Conservation (phyloP, 73 alveolate genomes). For the Blepharisma stoltei region DNA sequence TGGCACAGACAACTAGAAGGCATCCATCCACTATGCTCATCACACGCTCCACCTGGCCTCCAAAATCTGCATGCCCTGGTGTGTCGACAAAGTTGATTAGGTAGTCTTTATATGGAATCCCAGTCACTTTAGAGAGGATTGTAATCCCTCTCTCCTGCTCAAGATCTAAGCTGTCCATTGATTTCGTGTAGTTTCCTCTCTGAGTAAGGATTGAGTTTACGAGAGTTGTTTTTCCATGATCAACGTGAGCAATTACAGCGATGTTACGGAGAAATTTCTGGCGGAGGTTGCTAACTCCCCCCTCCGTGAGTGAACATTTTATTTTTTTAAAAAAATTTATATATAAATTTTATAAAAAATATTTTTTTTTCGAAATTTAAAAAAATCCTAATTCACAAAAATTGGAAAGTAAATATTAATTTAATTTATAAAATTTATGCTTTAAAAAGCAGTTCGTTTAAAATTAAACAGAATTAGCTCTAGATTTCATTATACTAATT, state of each 20-base stretch:
- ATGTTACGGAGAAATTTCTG: conserved; percentile 35
- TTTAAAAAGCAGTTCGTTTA: no score
- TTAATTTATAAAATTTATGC: no score
- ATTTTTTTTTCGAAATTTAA: no score
- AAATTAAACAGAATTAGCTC: no score
- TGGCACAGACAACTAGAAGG: conserved; percentile 86
- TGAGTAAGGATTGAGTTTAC: conserved; percentile 82
- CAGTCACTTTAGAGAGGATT: conserved; percentile 45
- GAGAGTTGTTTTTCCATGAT: conserved; percentile 95
- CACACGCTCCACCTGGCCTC: conserved; percentile 85
- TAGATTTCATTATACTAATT: no score
- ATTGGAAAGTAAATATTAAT: no score
- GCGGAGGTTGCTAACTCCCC: neutral
- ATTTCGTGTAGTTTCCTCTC: conserved; percentile 82
- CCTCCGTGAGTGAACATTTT: no score
- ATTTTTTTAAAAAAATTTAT: no score
- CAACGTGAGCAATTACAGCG: conserved; percentile 96
- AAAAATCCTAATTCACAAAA: no score
- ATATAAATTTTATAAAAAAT: no score
- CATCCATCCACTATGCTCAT: conserved; percentile 85
- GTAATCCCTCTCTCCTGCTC: conserved; percentile 47
- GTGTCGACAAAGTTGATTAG: conserved; percentile 86
- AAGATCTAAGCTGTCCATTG: conserved; percentile 87
- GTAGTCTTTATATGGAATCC: conserved; percentile 49
- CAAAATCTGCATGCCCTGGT: conserved; percentile 96